phyloP scores from a whole-genome alignment of 225 moss, liverwort and hornwort species.

The Sphagnum tenellum region DNA sequence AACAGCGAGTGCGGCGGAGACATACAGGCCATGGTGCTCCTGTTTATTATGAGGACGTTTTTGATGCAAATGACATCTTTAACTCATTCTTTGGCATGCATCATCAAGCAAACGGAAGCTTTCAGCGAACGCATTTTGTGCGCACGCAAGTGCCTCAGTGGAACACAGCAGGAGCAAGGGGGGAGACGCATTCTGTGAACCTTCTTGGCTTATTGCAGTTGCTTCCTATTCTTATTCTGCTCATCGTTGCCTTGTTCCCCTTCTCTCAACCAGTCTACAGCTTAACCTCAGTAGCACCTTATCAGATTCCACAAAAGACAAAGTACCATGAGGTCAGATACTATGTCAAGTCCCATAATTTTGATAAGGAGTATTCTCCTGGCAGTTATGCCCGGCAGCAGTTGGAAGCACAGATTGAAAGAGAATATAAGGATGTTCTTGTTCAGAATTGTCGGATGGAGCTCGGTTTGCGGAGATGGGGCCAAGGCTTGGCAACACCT shows the following conservation, averaged over 20 bases:
- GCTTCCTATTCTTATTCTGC: slow-evolving; percentile 82
- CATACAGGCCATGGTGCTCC: neutral
- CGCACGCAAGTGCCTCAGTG: slow-evolving; percentile 36
- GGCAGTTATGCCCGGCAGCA: slow-evolving; percentile 73
- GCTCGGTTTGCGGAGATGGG: slow-evolving; percentile 78
- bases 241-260: slow-evolving; percentile 91
- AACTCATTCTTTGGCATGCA: slow-evolving; percentile 92
- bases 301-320: slow-evolving; percentile 73
- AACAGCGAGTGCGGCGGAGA: slow-evolving; percentile 33
- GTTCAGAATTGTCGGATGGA: slow-evolving; percentile 96
- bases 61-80: slow-evolving; percentile 93
- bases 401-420: slow-evolving; percentile 80
- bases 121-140: slow-evolving; percentile 74
- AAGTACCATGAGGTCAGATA: slow-evolving; percentile 70
- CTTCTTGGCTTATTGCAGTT: slow-evolving; percentile 79
- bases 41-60: slow-evolving; percentile 78
- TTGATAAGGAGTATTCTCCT: slow-evolving; percentile 69
- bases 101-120: slow-evolving; percentile 66
- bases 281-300: slow-evolving; percentile 72
- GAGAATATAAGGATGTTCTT: slow-evolving; percentile 86
- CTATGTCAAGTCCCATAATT: slow-evolving; percentile 77
- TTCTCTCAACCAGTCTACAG: slow-evolving; percentile 77
- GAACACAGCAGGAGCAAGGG: slow-evolving; percentile 29
- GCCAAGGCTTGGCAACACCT: slow-evolving; percentile 66
- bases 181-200: slow-evolving; percentile 34